A percentile compares a stretch with the other conserved stretches of the same genome.
Conservation (phyloP, 2,329 filamentous ascomycete species). For the Ceratocystis destructans region DNA sequence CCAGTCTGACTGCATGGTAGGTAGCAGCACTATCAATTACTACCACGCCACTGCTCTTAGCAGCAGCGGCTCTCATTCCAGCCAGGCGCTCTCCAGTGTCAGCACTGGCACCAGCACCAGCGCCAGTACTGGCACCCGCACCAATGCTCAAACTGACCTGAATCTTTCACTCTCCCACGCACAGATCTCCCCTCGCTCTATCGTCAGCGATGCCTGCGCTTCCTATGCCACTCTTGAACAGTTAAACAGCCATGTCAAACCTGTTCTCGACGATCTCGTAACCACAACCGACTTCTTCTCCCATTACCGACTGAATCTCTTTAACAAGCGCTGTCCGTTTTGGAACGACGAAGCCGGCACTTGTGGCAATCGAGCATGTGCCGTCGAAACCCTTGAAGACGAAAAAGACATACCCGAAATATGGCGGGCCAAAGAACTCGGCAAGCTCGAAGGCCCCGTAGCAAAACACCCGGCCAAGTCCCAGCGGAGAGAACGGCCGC, state of each 20-base stretch:
- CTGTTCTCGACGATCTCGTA: slow-evolving; percentile 66
- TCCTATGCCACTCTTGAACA: slow-evolving; percentile 82
- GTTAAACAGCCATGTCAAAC: slow-evolving; percentile 64
- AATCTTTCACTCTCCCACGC: slow-evolving; percentile 15
- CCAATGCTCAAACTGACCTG: slow-evolving; percentile 1
- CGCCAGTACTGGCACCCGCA: slow-evolving; percentile 20
- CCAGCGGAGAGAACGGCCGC: slow-evolving; percentile 53
- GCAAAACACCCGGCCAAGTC: slow-evolving; percentile 75
- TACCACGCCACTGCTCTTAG: neutral
- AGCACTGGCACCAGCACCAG: slow-evolving; percentile 5
- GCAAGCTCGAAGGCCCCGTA: slow-evolving; percentile 80
- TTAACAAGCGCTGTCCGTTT: slow-evolving; percentile 87
- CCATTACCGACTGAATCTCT: slow-evolving; percentile 90
- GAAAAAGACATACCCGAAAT: slow-evolving; percentile 85
- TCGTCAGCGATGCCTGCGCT: slow-evolving; percentile 86
- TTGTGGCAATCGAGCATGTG: slow-evolving; percentile 94
- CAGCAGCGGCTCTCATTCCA: neutral
- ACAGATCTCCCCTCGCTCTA: slow-evolving; percentile 76
- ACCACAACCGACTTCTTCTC: slow-evolving; percentile 93
- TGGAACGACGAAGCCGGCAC: slow-evolving; percentile 88
- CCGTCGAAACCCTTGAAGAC: slow-evolving; percentile 87
- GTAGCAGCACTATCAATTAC: slow-evolving; percentile 19
- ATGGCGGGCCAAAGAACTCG: slow-evolving; percentile 83
- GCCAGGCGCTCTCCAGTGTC: neutral
- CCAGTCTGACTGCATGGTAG: slow-evolving; percentile 6